Base-by-base conservation (phyloP, 1,284 basidiomycete species). In the Ustilago vetiveriae region DNA sequence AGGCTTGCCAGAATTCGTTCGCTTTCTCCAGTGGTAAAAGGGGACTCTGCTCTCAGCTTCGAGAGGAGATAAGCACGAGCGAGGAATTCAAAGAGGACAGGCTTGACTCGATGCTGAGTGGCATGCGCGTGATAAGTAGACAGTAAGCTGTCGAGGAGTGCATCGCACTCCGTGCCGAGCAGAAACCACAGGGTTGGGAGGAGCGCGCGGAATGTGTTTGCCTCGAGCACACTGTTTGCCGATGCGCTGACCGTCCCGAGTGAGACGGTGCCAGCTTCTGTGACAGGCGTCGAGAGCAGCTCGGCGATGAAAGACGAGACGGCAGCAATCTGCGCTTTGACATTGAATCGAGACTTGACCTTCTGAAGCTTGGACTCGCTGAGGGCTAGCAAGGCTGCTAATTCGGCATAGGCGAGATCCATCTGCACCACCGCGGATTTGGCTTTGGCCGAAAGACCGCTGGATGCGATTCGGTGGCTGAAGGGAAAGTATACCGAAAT, bases 111-210 rank as follows among this genome's bases (percentile, higher is more conserved):
- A 37, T 53, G 56, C 38, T 54, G 40, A 2, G 52, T 50, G n/a
- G 46, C 42, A 19, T 55, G 53, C 8, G 54, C 51, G 21, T 63
- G 59, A 24, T 58, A 69, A 14, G 59, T 59, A 21, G 29, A 35
- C 21, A 67, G 11, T 17, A 71, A 48, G 41, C 58, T 54, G 9
- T 63, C 47, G 11, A 74, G 46, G 6, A 74, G 36, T 2, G 56
- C 50, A 9, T 63, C 62, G 32, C 53, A 45, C 10, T 63, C 49
- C 13, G 54, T 51, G 22, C 64, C 68, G 22, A 75, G 41, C 17
- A 75, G 55, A 45, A 72, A 66, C 73, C 73, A 75, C 22, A 75
- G 39, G 4, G 67, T 75, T 0, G 73, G 73, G n/a, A 75, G 60
- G 19, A 75, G 55, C 6, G 66, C 59, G 24, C 46, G 40, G 46